phyloP scores from a whole-genome alignment of 1,284 basidiomycete species.

The Ceratobasidium sp. region DNA sequence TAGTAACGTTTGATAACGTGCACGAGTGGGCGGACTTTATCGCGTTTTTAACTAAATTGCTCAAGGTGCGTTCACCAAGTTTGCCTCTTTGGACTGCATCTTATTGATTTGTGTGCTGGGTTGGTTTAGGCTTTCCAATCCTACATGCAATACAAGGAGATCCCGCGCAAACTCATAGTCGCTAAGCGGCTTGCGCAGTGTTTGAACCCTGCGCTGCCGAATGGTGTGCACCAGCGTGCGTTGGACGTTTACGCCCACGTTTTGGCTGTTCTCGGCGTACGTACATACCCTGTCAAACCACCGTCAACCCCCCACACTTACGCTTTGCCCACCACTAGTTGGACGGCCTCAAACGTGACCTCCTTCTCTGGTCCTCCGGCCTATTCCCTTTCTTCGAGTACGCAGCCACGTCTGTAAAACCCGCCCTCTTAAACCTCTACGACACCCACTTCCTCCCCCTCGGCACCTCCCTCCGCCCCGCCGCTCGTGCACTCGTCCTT shows the following conservation, averaged over 20 bases:
- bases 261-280: slow-evolving; percentile 87
- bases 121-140: slow-evolving; percentile 85
- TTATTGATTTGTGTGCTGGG: neutral
- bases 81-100: neutral
- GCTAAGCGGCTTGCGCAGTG: slow-evolving; percentile 97
- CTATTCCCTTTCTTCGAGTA: slow-evolving; percentile 99
- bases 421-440: slow-evolving; percentile 87
- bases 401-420: slow-evolving; percentile 95
- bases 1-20: slow-evolving; percentile 95
- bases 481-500: slow-evolving; percentile 94
- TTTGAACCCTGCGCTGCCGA: slow-evolving; percentile 95
- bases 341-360: slow-evolving; percentile 89
- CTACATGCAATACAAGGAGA: slow-evolving; percentile 92
- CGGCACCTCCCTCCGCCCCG: slow-evolving; percentile 83
- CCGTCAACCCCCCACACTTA: neutral
- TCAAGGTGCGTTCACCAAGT: slow-evolving; percentile 76
- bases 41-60: slow-evolving; percentile 93
- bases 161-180: slow-evolving; percentile 94
- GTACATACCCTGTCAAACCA: slow-evolving; percentile 54
- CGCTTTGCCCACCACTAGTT: slow-evolving; percentile 67
- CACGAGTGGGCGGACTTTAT: slow-evolving; percentile 99
- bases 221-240: slow-evolving; percentile 96
- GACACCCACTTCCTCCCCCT: slow-evolving; percentile 93
- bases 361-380: slow-evolving; percentile 95
- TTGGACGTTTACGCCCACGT: slow-evolving; percentile 96